Conservation (phyloP, 169 alveolate species). For the Eimeria acervulina region DNA sequence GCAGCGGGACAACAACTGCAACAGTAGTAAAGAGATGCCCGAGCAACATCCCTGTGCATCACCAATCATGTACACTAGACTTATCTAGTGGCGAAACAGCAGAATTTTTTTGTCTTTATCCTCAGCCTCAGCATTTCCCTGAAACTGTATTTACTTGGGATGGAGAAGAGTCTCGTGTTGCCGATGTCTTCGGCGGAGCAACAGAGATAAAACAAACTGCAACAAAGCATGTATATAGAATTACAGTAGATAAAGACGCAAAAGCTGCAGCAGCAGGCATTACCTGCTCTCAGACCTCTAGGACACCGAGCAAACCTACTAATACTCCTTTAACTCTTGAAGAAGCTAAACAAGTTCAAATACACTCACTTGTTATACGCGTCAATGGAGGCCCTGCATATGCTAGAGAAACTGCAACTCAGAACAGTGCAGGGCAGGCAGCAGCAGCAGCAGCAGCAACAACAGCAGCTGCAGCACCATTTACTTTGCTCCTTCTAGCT, state of each 20-base stretch:
- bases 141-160: not conserved
- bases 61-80: slow-evolving; percentile 4
- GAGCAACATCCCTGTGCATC: not conserved
- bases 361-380: not conserved
- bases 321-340: not conserved
- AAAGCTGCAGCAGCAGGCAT: slow-evolving; percentile 3
- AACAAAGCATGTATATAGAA: not conserved
- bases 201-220: not conserved
- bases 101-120: not conserved
- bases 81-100: not conserved
- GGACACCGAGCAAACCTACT: not conserved
- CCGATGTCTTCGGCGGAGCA: not conserved
- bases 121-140: slow-evolving; percentile 12
- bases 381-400: not conserved
- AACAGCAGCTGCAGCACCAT: no score
- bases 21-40: not conserved
- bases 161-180: not conserved
- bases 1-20: not conserved
- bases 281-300: not conserved
- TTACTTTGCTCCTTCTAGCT: no score
- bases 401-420: no score
- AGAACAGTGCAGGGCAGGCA: no score
- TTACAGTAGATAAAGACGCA: not conserved
- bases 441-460: no score
- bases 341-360: not conserved